Evolutionary conservation across 225 moss, liverwort and hornwort species (phyloP).

Genomic region (Bryoerythrophyllum caledonicum): DNA sequence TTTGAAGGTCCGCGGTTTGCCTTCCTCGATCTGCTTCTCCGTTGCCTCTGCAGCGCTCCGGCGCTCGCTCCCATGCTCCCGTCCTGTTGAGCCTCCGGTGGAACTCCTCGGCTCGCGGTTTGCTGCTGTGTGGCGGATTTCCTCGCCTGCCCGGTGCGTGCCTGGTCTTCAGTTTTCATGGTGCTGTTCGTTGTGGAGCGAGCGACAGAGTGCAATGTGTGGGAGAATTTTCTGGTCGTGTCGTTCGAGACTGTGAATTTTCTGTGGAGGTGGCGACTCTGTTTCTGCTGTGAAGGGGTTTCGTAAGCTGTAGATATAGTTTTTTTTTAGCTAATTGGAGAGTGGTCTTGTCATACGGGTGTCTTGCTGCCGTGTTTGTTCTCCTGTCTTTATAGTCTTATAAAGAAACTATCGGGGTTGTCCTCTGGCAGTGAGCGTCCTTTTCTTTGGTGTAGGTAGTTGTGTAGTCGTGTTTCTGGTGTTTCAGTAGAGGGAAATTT

Average conservation of each 20-base stretch:
- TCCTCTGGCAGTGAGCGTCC: neutral
- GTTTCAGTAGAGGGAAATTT: neutral
- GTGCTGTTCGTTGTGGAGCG: neutral
- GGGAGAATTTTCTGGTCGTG: neutral
- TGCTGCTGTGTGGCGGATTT: slow-evolving; percentile 43
- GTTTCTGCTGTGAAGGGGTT: neutral
- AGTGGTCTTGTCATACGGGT: no score
- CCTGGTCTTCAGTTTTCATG: neutral
- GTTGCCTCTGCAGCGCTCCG: slow-evolving; percentile 14
- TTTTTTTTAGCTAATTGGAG: neutral
- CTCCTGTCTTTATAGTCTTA: no score
- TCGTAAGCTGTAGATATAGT: neutral
- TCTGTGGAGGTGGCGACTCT: neutral
- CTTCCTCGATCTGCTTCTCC: neutral
- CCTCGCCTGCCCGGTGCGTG: slow-evolving; percentile 31
- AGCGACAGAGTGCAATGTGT: neutral
- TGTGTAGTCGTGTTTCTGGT: neutral
- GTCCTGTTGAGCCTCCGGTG: slow-evolving; percentile 44
- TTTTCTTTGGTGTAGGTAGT: neutral
- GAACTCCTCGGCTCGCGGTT: slow-evolving; percentile 31
- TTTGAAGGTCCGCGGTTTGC: slow-evolving; percentile 21
- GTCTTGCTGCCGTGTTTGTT: neutral
- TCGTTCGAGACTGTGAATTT: slow-evolving; percentile 12
- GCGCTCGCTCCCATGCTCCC: slow-evolving; percentile 54
- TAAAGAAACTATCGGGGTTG: neutral